Evolutionary conservation across 345 rosid genomes (phyloP).

Genomic region (Aquilaria malaccensis): DNA sequence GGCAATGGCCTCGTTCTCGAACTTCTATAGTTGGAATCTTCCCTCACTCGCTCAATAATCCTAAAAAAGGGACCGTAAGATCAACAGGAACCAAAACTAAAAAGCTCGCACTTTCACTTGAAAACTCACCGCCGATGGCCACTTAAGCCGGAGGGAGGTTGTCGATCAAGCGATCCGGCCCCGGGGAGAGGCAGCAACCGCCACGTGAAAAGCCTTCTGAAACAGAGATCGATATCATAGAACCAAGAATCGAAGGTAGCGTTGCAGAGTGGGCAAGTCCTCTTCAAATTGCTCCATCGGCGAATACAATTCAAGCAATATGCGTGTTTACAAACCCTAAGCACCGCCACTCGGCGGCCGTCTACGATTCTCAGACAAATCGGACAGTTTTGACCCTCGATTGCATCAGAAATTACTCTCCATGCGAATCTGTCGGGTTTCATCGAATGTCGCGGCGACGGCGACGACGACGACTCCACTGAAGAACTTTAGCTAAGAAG

Average conservation of each 20-base stretch:
- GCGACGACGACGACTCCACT: conserved; percentile 2
- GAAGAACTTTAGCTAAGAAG: too few species aligned
- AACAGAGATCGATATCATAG: conserved; percentile 26
- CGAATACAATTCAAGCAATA: conserved; percentile 51
- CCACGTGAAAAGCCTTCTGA: conserved; percentile 28
- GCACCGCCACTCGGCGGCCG: conserved; percentile 39
- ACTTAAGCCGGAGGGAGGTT: background rate
- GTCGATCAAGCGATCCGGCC: conserved; percentile 9
- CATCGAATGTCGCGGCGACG: background rate
- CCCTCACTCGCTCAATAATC: conserved; percentile 28
- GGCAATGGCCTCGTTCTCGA: conserved; percentile 43
- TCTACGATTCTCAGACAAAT: conserved; percentile 43
- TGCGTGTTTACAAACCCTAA: conserved; percentile 48
- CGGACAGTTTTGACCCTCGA: conserved; percentile 46
- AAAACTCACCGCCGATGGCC: conserved; percentile 31
- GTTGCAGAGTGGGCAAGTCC: conserved; percentile 73
- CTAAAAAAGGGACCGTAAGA: conserved; percentile 13
- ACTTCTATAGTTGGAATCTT: conserved; percentile 15
- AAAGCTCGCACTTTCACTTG: background rate
- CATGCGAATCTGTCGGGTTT: conserved; percentile 28
- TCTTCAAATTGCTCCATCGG: conserved; percentile 57
- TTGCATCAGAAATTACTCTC: conserved; percentile 29
- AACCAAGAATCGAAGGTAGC: conserved; percentile 52
- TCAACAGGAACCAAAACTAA: background rate
- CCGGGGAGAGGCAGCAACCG: conserved; percentile 24